These are phyloP conservation scores for Iodosphaeria phyllophila DNA, from an alignment of 2,329 filamentous ascomycete genomes.

Conservation along the genomic window DNA sequence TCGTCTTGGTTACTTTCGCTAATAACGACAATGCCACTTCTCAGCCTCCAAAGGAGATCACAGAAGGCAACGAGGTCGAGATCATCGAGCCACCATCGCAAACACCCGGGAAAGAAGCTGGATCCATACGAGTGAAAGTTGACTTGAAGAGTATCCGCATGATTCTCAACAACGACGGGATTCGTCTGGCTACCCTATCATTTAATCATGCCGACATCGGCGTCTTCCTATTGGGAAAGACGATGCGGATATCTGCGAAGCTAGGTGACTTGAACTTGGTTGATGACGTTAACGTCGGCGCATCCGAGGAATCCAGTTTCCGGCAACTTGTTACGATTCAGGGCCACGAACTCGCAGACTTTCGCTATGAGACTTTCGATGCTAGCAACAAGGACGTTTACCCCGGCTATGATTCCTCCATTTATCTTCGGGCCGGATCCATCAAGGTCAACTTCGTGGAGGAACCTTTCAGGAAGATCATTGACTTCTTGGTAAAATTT, in stretches of 20 bases:
- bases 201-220: constrained; percentile 85
- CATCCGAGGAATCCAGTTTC: constrained; percentile 60
- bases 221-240: constrained; percentile 68
- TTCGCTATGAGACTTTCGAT: constrained; percentile 94
- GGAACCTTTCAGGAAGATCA: constrained; percentile 94
- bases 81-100: constrained; percentile 17
- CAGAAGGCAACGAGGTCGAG: constrained; percentile 19
- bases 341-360: constrained; percentile 87
- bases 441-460: constrained; percentile 95
- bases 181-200: constrained; percentile 78
- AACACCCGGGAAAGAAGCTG: constrained; percentile 25
- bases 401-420: constrained; percentile 84
- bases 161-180: constrained; percentile 94
- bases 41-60: constrained; percentile 15
- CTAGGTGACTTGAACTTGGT: constrained; percentile 77
- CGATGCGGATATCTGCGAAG: constrained; percentile 73
- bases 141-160: constrained; percentile 85
- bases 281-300: constrained; percentile 86
- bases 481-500: constrained; percentile 96
- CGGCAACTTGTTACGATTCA: constrained; percentile 86
- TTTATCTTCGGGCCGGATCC: constrained; percentile 79
- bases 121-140: constrained; percentile 84
- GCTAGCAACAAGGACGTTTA: constrained; percentile 49
- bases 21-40: constrained; percentile 22
- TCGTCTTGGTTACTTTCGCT: constrained; percentile 83